Evolutionary conservation across 805 yeast species (phyloP).

Genomic region (Candida nanaspora): DNA sequence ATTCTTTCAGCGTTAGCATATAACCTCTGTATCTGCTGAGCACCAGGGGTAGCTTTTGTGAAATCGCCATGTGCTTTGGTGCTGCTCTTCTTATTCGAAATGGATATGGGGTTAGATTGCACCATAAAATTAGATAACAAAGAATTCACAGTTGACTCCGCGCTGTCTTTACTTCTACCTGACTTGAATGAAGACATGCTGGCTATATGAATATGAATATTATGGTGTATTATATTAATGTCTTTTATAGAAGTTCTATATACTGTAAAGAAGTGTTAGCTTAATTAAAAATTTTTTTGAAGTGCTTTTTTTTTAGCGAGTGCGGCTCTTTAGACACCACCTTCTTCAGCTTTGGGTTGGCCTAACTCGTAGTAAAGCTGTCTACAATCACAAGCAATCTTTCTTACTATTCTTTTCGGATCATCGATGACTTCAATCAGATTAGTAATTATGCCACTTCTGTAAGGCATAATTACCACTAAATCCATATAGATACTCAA

Average conservation of each 20-base stretch:
- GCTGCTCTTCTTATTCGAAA: conserved; percentile 2
- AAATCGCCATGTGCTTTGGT: conserved; percentile 2
- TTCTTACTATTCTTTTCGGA: conserved; percentile 65
- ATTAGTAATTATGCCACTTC: conserved; percentile 37
- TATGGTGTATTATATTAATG: no score
- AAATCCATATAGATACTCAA: conserved; percentile 34
- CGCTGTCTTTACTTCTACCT: conserved; percentile 8
- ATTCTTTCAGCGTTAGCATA: conserved; percentile 10
- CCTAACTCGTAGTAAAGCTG: conserved; percentile 61
- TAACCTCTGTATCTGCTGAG: conserved; percentile 18
- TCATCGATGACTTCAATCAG: conserved; percentile 61
- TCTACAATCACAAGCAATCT: conserved; percentile 70
- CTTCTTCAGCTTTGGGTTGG: conserved; percentile 10
- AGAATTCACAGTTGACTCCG: conserved; percentile 18
- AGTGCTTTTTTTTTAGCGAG: no score
- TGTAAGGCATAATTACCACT: conserved; percentile 43
- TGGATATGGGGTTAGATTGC: conserved; percentile 6
- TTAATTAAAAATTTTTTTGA: not conserved
- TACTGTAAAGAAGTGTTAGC: not conserved
- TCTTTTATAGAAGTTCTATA: no score
- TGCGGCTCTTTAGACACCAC: not conserved
- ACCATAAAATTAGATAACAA: conserved; percentile 21
- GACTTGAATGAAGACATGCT: conserved; percentile 10
- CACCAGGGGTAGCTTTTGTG: conserved; percentile 10
- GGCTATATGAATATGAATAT: not conserved